Evolutionary conservation across 176 grass and related monocot species (phyloP).

Genomic region (Secale cereale): DNA sequence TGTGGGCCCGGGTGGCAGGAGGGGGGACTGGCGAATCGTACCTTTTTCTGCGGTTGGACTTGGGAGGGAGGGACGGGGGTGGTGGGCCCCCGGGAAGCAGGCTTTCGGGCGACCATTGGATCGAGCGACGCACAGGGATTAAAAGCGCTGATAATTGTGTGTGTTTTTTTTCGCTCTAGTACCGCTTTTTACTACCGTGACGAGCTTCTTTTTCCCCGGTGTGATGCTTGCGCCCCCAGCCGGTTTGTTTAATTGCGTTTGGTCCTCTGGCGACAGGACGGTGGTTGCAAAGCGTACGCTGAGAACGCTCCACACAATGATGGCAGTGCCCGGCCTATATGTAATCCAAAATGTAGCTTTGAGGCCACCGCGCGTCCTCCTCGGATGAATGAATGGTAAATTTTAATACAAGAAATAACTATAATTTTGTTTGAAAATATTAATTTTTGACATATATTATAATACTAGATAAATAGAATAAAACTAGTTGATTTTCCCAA

Average conservation of each 20-base stretch:
- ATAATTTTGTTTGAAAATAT: too few species aligned
- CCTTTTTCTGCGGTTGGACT: background rate
- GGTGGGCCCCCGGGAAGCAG: background rate
- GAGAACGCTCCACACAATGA: background rate
- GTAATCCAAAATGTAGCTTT: too few species aligned
- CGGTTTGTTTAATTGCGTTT: background rate
- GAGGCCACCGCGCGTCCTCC: too few species aligned
- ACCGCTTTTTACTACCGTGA: background rate
- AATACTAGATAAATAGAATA: too few species aligned
- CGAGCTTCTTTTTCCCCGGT: background rate
- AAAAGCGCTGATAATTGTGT: background rate
- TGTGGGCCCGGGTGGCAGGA: background rate
- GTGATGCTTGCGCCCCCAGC: background rate
- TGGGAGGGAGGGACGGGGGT: too few species aligned
- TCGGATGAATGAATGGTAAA: too few species aligned
- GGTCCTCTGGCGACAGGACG: background rate
- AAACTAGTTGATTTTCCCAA: too few species aligned
- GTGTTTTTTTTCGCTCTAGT: background rate
- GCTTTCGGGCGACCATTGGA: background rate
- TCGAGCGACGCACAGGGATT: background rate
- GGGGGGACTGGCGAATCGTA: background rate
- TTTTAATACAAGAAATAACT: too few species aligned
- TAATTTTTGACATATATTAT: too few species aligned
- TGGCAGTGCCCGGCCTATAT: too few species aligned
- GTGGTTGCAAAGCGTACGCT: background rate